Percentiles rank a stretch among this genome's conserved stretches.
Evolutionary conservation across 2,329 filamentous ascomycete species (phyloP).

Genomic region (Hypoxylon rubiginosum): DNA sequence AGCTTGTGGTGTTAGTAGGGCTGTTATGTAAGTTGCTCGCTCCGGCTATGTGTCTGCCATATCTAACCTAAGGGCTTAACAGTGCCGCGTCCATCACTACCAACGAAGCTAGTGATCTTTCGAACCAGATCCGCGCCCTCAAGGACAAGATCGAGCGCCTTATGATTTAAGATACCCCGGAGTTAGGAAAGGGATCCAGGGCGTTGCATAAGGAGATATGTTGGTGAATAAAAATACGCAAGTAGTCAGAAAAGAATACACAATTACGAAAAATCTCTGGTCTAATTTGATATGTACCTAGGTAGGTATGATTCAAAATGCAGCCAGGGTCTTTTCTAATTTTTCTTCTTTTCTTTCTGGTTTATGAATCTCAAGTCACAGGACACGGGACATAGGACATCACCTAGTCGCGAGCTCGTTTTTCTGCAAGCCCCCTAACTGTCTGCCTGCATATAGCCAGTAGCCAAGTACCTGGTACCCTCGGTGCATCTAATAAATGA

Average conservation of each 20-base stretch:
- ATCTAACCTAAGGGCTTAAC: background rate
- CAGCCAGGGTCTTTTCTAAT: background rate
- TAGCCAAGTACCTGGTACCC: background rate
- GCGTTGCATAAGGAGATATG: constrained; percentile 17
- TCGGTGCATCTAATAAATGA: constrained; percentile 2
- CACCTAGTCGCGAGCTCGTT: background rate
- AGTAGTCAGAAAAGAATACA: background rate
- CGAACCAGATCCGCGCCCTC: constrained; percentile 86
- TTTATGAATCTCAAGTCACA: background rate
- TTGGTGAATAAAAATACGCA: constrained; percentile 9
- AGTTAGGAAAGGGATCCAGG: constrained; percentile 24
- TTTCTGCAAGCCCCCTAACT: background rate
- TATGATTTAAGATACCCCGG: constrained; percentile 77
- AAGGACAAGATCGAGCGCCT: constrained; percentile 97
- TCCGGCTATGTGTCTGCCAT: background rate
- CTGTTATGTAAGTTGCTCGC: constrained; percentile 72
- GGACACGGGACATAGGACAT: background rate
- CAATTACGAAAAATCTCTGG: constrained; percentile 21
- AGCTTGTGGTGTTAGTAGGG: constrained; percentile 88
- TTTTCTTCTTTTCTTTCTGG: too few relatives aligned
- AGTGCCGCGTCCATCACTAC: constrained; percentile 81
- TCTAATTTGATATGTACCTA: constrained; percentile 14
- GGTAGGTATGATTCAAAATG: background rate
- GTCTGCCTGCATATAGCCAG: constrained; percentile 5
- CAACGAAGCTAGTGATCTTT: constrained; percentile 90